These are phyloP conservation scores for Tinospora cordifolia DNA, from an alignment of 164 flowering plant species.

Conservation along the genomic window DNA sequence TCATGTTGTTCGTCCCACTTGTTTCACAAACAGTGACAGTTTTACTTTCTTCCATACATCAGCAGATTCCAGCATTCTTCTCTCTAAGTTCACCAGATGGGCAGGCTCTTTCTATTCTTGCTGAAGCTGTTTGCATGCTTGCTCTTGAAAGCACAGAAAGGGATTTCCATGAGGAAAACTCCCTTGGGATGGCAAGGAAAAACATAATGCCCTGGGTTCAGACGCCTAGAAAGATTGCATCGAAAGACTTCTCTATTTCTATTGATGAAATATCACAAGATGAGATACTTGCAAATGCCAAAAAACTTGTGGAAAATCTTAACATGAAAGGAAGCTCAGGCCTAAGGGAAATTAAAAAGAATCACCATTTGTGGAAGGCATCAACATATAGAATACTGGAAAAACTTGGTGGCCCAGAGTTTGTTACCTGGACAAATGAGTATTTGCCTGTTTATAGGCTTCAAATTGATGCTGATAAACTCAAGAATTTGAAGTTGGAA, in stretches of 20 bases:
- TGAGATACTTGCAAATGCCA: slow-evolving; percentile 58
- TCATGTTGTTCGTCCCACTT: slow-evolving; percentile 36
- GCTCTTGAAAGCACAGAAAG: slow-evolving; percentile 57
- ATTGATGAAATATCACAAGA: slow-evolving; percentile 45
- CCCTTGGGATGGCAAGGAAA: slow-evolving; percentile 23
- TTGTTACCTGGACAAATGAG: slow-evolving; percentile 60
- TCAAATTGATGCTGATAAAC: slow-evolving; percentile 42
- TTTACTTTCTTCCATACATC: slow-evolving; percentile 26
- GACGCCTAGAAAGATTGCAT: slow-evolving; percentile 36
- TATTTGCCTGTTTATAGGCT: slow-evolving; percentile 64
- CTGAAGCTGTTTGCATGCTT: slow-evolving; percentile 64
- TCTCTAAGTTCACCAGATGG: slow-evolving; percentile 61
- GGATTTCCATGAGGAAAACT: slow-evolving; percentile 24
- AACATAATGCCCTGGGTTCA: slow-evolving; percentile 44
- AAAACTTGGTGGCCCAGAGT: slow-evolving; percentile 73
- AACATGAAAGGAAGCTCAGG: slow-evolving; percentile 26
- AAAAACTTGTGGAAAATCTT: slow-evolving; percentile 38
- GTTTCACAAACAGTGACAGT: slow-evolving; percentile 45
- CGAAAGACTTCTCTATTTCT: slow-evolving; percentile 55
- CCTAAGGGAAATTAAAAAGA: slow-evolving; percentile 19
- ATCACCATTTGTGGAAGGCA: slow-evolving; percentile 41
- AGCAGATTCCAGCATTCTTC: slow-evolving; percentile 61
- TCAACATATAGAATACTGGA: slow-evolving; percentile 45
- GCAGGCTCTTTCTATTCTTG: slow-evolving; percentile 51
- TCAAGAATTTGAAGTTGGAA: slow-evolving; percentile 40